Evolutionary conservation across 2,329 filamentous ascomycete genomes (phyloP), one percentile per base, ranked within the genome.

Genomic region (Sarocladiaceae sp.): DNA sequence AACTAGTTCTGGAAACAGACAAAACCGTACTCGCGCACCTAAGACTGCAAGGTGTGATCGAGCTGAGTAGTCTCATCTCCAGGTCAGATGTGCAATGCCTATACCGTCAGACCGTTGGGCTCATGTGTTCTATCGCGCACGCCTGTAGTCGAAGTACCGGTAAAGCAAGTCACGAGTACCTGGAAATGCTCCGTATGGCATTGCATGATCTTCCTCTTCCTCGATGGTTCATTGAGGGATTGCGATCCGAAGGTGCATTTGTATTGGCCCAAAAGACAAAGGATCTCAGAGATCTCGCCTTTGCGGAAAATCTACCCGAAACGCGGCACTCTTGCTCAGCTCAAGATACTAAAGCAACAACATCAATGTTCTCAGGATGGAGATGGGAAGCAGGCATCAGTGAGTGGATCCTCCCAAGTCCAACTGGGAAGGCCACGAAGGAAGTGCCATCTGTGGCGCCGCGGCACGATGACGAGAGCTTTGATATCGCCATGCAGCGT

Each of bases 271-370:
- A 78, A 53, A 69, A 72, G 51, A 81, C 77, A 13, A 75, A 74
- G 51, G 74, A 79, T 56, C 64, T 82, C 6, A 67, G 74, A 23
- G 78, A 82, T 56, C 69, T 82, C 36, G 74, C 73, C 10, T 80
- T 77, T 58, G 79, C 78, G 3, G 79, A 82, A 57, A 69, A 64
- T 26, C 64, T 79, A 23, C 52, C 58, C 20, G 52, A 28, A 20
- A 36, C 39, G 8, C 15, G n/a, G 17, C 15, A 22, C 22, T 4
- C 3, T 10, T 11, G 13, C 5, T 7, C 40, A 18, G 18, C 44
- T 13, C 44, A 22, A 48, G 26, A n/a, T n/a, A n/a, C n/a, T n/a
- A n/a, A 25, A 33, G 35, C 39, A 6, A 52, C 55, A 20, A 48
- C 50, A 13, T 55, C 53, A 20, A 59, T 66, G 4, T 70, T 69